Base-by-base conservation (phyloP, 1,284 basidiomycete genomes). In the Leccinum solheimii region DNA sequence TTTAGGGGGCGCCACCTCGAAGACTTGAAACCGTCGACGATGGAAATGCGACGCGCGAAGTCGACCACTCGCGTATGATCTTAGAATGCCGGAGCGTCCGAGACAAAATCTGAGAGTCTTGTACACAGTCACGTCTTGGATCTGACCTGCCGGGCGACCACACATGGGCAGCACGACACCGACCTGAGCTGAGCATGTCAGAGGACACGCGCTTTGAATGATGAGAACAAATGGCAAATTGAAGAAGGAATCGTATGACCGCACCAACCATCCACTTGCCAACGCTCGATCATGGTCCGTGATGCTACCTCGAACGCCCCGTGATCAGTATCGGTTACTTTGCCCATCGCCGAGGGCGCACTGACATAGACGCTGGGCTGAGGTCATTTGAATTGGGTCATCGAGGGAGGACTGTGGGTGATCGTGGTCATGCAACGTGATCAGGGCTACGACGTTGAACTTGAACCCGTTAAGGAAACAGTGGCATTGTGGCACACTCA, bases 161-260 rank as follows among this genome's bases (percentile, higher is more conserved):
- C 48, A 14, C 11, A 5, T 60, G 67, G 56, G 67, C 34, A 61
- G 36, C 55, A 58, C 13, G 3, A 52, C 23, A 36, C 27, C 19
- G 30, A 14, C 54, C 52, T 51, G 51, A 38, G 19, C 27, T n/a
- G 34, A n/a, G 32, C 49, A 55, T 55, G 38, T 61, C 49, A 68
- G 60, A 52, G 14, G 58, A 59, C 52, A 23, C 21, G 45, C 45
- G 21, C 45, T 23, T 6, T 14, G 13, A 10, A 48, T 48, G 6
- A 48, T 23, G 45, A 48, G 45, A 14, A 21, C 45, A 48, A 23
- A 48, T 23, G 45, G 45, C 0, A 48, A 23, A 48, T 48, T 48
- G 11, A 23, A 48, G 45, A 48, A 23, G 21, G 11, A 21, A 7
- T 21, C 10, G 11, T 14, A 23, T 14, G 45, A 23, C 21, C 13